phyloP scores from a whole-genome alignment of 805 yeast genomes.

The Teunomyces aglyptinius region DNA sequence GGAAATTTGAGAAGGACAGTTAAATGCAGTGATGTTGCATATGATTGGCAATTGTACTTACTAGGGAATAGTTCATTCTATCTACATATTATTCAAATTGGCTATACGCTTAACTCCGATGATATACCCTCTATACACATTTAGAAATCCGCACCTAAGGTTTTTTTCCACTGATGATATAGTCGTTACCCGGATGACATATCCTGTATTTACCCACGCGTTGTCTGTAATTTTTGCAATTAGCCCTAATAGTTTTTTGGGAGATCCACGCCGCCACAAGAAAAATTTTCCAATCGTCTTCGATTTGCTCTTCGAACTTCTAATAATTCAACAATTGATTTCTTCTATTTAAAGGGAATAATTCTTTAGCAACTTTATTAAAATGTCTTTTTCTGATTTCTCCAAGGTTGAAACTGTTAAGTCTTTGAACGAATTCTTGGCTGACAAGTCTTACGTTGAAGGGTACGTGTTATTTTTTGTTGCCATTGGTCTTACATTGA shows the following conservation, averaged over 20 bases:
- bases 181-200: neutral
- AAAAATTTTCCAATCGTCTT: slow-evolving; percentile 2
- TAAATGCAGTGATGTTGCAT: neutral
- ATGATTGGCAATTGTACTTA: neutral
- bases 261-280: neutral
- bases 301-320: slow-evolving; percentile 2
- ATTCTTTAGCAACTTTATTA: slow-evolving; percentile 9
- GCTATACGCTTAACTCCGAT: too few relatives aligned
- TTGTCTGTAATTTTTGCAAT: neutral
- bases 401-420: slow-evolving; percentile 62
- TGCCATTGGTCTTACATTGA: neutral
- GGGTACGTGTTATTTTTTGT: slow-evolving; percentile 66
- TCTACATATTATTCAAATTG: too few relatives aligned
- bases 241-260: slow-evolving; percentile 3
- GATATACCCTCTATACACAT: too few relatives aligned
- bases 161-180: neutral
- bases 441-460: slow-evolving; percentile 91
- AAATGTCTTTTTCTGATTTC: slow-evolving; percentile 79
- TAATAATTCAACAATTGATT: slow-evolving; percentile 5
- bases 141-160: slow-evolving; percentile 2
- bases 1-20: slow-evolving; percentile 48
- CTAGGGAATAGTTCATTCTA: too few relatives aligned
- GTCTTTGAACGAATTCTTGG: slow-evolving; percentile 80
- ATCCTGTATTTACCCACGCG: neutral
- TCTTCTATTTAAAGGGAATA: slow-evolving; percentile 5